Percentiles rank a stretch among this genome's conserved stretches.
Evolutionary conservation across 2,329 filamentous ascomycete species (phyloP).

Genomic region (Coniochaeta prunicola): DNA sequence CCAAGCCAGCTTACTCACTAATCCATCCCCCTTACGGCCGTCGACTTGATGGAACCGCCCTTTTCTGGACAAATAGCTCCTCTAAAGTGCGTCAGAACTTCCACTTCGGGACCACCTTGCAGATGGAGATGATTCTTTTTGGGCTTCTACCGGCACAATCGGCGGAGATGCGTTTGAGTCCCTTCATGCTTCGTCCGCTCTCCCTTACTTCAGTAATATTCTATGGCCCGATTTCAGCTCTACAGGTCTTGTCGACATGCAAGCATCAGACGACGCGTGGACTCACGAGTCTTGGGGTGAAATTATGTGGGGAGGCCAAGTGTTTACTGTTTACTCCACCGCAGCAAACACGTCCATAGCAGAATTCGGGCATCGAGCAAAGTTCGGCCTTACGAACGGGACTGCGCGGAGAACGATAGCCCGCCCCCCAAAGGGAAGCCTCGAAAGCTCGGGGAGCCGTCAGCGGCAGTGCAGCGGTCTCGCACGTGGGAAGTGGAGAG

Average conservation of each 20-base stretch:
- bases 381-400: not conserved
- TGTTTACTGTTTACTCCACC: too few species aligned
- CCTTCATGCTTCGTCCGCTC: not conserved
- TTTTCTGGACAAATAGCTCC: not conserved
- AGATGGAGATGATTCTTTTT: not conserved
- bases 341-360: not conserved
- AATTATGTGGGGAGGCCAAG: not conserved
- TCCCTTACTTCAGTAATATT: not conserved
- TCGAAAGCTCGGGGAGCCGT: not conserved
- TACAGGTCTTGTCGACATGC: not conserved
- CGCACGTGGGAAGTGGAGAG: not conserved
- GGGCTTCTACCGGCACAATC: not conserved
- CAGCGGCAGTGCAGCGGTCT: not conserved
- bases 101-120: not conserved
- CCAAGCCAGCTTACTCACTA: too few species aligned
- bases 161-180: too few species aligned
- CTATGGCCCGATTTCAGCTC: not conserved
- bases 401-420: not conserved
- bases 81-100: not conserved
- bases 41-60: not conserved
- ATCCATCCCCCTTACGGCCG: not conserved
- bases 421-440: too few species aligned
- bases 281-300: not conserved
- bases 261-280: not conserved
- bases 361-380: not conserved